Evolutionary conservation across 2,329 filamentous ascomycete genomes (phyloP), one percentile per base, ranked within the genome.

Genomic region (Zopfia rhizophila): DNA sequence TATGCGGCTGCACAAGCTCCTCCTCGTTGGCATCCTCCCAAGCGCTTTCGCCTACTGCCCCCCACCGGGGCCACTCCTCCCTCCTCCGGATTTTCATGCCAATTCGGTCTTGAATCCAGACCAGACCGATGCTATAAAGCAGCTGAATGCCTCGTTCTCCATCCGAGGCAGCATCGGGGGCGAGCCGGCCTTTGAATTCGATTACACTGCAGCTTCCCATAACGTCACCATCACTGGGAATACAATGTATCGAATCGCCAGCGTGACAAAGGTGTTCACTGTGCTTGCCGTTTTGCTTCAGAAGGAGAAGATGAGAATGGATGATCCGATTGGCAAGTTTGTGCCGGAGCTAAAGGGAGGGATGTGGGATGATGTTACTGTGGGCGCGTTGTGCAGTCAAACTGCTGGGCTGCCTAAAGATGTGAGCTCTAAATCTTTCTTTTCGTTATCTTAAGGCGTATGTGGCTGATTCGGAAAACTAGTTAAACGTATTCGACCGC

Each of bases 181-280:
- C 12, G 32, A 35, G 10, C 45, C 45, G 0, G 23, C 64, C 18
- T 59, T 60, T 18, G 29, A 57, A 13, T 40, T 60, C 45, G 55
- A 55, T 18, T 18, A 32, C 19, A 12, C 23, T 16, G 53, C 25
- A 48, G 51, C 16, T 39, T 48, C 38, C 3, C 48, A 54, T 10
- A 40, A 54, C 38, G 35, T 55, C 14, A 51, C 14, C 43, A 54
- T 7, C 43, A 57, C 3, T 40, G 47, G 13, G 49, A 59, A n/a
- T 1, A 65, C 57, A 3, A 51, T 56, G 18, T 24, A 55, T 17
- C 59, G 63, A 0, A 45, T 66, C 18, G 63, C 51, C 1, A 65
- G 61, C 8, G 56, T 59, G 6, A 63, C 61, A 2, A 67, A 67
- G 28, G 19, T 56, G 10, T 63, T 65, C 30, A 63, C 62, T 4